Evolutionary conservation across 140 eudicot species (phyloP), one percentile per base, ranked within the genome.

Genomic region (Anethum foeniculum): DNA sequence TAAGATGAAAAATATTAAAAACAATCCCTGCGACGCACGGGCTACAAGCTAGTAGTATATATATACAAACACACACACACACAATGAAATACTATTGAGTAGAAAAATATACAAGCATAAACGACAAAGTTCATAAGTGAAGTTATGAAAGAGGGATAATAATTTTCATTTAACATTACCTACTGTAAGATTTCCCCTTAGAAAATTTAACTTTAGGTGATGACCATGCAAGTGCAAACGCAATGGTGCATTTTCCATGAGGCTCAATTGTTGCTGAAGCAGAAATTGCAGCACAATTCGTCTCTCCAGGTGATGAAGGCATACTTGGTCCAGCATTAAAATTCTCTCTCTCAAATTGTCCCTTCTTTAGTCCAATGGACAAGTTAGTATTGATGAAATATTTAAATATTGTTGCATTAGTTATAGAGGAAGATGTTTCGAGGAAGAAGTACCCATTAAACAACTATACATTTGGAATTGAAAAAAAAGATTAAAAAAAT

Each of bases 251-350:
- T 82, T 88, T 94, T 81, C 98, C 98, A 80, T 94, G 96, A 83
- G 98, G 94, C 87, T 94, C 98, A 65, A 94, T 93, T 90, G 91
- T 89, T 46, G 96, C 80, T 4, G 94, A 89, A 79, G 98, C 98
- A 67, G 96, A 89, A 73, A 94, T 96, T 48, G 97, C 97, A 72
- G 98, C 97, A 86, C 98, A 94, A 76, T 81, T 85, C 30, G 98
- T 92, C 69, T 94, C 98, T 68, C 97, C 98, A 72, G 96, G 90
- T 67, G 94, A 89, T 48, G 98, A 92, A 13, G 98, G 96, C 87
- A 89, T 86, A 87, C 86, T 88, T 68, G 90, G 89, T 76, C 98
- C 98, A 76, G 83, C 85, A 81, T 79, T 79, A 56, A 92, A 94
- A 83, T 92, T 94, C 77, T 92, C 98, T 58, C 89, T 87, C 67